These are phyloP conservation scores for Neurospora hispaniola DNA, from an alignment of 495 filamentous ascomycete genomes.

Conservation along the genomic window DNA sequence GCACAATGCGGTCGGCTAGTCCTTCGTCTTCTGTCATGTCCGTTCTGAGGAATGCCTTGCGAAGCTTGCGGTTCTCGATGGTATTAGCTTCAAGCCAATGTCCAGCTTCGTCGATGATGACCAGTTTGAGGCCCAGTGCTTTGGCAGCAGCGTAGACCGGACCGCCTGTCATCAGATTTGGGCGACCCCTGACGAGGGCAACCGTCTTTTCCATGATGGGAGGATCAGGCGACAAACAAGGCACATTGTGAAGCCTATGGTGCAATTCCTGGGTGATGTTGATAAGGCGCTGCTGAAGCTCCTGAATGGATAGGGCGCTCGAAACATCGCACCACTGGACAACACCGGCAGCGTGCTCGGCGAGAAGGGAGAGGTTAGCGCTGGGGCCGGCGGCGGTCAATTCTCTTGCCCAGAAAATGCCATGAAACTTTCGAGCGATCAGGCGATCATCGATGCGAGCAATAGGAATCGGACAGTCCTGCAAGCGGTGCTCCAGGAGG, in stretches of 20 bases:
- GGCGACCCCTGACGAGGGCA: conserved; percentile 28
- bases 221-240: conserved; percentile 18
- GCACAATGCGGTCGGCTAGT: conserved; percentile 24
- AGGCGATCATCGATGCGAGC: conserved; percentile 5
- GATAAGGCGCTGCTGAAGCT: conserved; percentile 5
- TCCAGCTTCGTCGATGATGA: conserved; percentile 36
- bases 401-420: background rate
- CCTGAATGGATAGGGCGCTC: conserved; percentile 3
- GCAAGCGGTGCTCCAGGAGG: conserved; percentile 15
- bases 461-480: conserved; percentile 14
- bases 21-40: conserved; percentile 24
- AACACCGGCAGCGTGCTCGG: conserved; percentile 14
- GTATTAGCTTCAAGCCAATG: conserved; percentile 35
- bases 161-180: conserved; percentile 25
- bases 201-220: conserved; percentile 19
- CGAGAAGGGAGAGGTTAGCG: background rate
- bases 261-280: conserved; percentile 11
- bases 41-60: conserved; percentile 24
- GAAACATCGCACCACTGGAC: conserved; percentile 16
- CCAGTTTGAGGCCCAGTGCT: conserved; percentile 33
- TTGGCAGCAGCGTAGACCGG: conserved; percentile 28
- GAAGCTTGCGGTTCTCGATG: conserved; percentile 22
- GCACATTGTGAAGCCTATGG: conserved; percentile 11
- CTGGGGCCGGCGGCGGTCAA: background rate
- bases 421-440: conserved; percentile 6